Evolutionary conservation across 2,329 filamentous ascomycete genomes (phyloP), one percentile per base, ranked within the genome.

Genomic region (Talaromyces sp.): DNA sequence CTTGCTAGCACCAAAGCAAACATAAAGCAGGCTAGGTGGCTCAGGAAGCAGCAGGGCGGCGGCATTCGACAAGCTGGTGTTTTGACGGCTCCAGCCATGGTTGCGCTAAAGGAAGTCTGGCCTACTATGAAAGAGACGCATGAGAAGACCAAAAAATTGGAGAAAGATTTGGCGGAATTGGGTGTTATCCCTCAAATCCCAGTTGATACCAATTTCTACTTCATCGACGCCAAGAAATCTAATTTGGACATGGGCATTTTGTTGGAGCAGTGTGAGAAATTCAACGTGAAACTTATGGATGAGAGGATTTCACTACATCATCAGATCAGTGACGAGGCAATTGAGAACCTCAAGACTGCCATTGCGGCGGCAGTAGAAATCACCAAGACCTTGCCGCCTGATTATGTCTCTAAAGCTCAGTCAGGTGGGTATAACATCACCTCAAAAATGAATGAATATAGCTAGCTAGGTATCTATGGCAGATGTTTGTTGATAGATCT

Each of bases 181-280:
- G n/a, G 81, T 78, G 65, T 83, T 80, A 63, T 83, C 80, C 39
- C 72, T 72, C 61, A 84, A 65, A 71, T 73, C 62, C 70, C 71
- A 62, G 66, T 73, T 54, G 64, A 73, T 66, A 70, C 67, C 1
- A 70, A 70, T 56, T 69, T 70, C 55, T 69, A 58, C 47, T 69
- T 69, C 52, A 68, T 70, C 25, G 66, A 70, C 25, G 61, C 67
- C 0, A 55, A 63, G 22, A 64, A 54, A 54, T 69, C 66, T 10
- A 63, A 64, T 17, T 22, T 70, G 25, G 62, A 68, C 61, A 69
- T 69, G 67, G 68, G 61, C 6, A 55, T 70, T 17, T 60, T 70
- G 60, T 55, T 70, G 58, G 65, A 69, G 47, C 66, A 69, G 49
- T 70, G 67, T 57, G 57, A 62, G 22, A 65, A 63, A 51, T 65